phyloP scores from a whole-genome alignment of 2,329 filamentous ascomycete genomes.

The Tolypocladium guangdongense region DNA sequence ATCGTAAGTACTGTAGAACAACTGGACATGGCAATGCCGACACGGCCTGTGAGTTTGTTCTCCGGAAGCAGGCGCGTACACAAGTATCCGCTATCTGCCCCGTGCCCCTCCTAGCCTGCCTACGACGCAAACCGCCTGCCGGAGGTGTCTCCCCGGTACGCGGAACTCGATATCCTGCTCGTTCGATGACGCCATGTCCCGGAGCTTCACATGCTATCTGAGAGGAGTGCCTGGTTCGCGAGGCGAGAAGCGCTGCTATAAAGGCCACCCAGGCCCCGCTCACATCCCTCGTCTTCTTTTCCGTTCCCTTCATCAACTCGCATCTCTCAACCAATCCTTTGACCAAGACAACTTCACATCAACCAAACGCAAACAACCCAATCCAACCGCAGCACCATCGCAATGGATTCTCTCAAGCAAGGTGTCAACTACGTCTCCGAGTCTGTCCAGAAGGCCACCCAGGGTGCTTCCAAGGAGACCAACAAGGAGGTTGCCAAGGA shows the following conservation, averaged over 20 bases:
- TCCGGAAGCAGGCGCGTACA: neutral
- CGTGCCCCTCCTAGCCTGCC: neutral
- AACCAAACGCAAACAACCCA: slow-evolving; percentile 7
- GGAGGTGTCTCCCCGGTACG: neutral
- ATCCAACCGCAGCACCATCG: slow-evolving; percentile 15
- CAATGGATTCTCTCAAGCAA: slow-evolving; percentile 46
- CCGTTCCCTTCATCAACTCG: neutral
- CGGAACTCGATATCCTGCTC: neutral
- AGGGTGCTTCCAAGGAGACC: slow-evolving; percentile 52
- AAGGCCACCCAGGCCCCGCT: neutral
- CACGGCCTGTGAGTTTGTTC: neutral
- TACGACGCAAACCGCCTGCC: neutral
- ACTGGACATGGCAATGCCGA: neutral
- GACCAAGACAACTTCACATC: slow-evolving; percentile 1
- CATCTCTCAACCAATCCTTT: neutral
- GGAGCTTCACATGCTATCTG: neutral
- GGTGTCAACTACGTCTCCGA: slow-evolving; percentile 57
- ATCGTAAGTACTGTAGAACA: neutral
- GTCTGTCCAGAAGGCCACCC: slow-evolving; percentile 44
- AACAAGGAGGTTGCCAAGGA: slow-evolving; percentile 62
- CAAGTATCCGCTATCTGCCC: neutral
- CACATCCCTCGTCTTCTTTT: neutral
- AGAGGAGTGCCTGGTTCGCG: neutral
- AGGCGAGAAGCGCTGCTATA: neutral
- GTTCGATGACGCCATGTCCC: neutral